Evolutionary conservation across 2,329 filamentous ascomycete species (phyloP).

Genomic region (Canariomyces notabilis): DNA sequence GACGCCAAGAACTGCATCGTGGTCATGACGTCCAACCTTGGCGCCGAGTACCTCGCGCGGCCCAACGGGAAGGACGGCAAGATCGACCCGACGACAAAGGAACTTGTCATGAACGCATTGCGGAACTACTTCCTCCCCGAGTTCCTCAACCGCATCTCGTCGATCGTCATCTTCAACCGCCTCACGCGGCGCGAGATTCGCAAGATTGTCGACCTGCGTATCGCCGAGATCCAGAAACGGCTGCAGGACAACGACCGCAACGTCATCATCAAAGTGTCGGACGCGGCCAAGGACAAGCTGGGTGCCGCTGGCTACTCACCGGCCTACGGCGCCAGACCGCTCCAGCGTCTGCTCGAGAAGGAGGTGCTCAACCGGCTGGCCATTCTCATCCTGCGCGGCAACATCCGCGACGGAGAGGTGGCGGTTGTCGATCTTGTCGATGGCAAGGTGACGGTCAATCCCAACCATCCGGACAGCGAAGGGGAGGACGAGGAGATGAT

Average conservation of each 20-base stretch:
- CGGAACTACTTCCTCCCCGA: conserved; percentile 97
- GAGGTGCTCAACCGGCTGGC: conserved; percentile 93
- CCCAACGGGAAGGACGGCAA: conserved; percentile 72
- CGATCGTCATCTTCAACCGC: conserved; percentile 96
- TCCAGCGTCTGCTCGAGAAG: conserved; percentile 89
- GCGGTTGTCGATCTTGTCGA: conserved; percentile 75
- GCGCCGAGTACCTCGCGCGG: conserved; percentile 86
- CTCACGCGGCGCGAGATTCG: conserved; percentile 86
- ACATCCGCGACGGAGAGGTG: conserved; percentile 77
- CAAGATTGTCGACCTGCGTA: conserved; percentile 87
- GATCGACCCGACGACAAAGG: conserved; percentile 79
- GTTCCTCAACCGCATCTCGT: conserved; percentile 97
- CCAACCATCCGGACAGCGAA: conserved; percentile 69
- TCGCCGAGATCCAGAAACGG: conserved; percentile 85
- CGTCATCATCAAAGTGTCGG: conserved; percentile 73
- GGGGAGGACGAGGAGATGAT: conserved; percentile 62
- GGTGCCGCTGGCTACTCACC: conserved; percentile 90
- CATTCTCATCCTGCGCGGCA: conserved; percentile 81
- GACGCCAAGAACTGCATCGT: conserved; percentile 98
- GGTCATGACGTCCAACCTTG: conserved; percentile 97
- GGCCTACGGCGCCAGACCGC: conserved; percentile 85
- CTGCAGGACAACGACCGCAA: conserved; percentile 81
- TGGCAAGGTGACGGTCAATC: conserved; percentile 72
- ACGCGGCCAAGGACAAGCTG: conserved; percentile 88
- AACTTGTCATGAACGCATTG: conserved; percentile 85